Evolutionary conservation across 345 rosid genomes (phyloP).

Genomic region (Euphorbia pulcherrima): DNA sequence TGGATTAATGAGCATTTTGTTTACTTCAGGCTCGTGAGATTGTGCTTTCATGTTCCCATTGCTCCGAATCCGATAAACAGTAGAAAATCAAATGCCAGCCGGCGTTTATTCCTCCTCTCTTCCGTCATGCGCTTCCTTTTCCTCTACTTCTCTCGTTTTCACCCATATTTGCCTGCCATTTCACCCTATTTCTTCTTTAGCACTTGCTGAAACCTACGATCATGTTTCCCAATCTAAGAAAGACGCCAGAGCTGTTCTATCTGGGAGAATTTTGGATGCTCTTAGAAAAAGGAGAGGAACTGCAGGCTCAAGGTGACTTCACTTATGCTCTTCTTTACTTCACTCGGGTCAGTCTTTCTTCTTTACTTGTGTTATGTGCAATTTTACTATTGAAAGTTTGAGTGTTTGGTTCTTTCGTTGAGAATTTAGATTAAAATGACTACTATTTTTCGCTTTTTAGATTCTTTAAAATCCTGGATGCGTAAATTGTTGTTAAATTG

Average conservation of each 20-base stretch:
- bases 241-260: constrained; percentile 25
- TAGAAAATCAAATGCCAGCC: background rate
- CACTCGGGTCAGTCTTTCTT: constrained; percentile 34
- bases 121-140: constrained; percentile 20
- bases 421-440: too few relatives aligned
- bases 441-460: too few relatives aligned
- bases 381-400: too few relatives aligned
- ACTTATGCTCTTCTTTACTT: constrained; percentile 45
- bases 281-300: constrained; percentile 45
- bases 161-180: background rate
- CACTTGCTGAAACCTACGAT: constrained; percentile 33
- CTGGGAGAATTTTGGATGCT: constrained; percentile 42
- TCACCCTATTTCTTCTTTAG: constrained; percentile 12
- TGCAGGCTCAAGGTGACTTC: constrained; percentile 55
- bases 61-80: constrained; percentile 6
- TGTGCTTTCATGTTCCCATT: too few relatives aligned
- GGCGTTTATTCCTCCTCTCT: constrained; percentile 43
- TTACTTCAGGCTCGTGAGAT: too few relatives aligned
- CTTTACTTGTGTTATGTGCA: background rate
- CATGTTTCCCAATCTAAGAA: constrained; percentile 34
- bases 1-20: too few relatives aligned
- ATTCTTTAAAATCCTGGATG: too few relatives aligned
- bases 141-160: constrained; percentile 1
- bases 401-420: too few relatives aligned
- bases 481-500: too few relatives aligned